Base-by-base conservation (phyloP, 75 land plant species). In the Pinus taeda region DNA sequence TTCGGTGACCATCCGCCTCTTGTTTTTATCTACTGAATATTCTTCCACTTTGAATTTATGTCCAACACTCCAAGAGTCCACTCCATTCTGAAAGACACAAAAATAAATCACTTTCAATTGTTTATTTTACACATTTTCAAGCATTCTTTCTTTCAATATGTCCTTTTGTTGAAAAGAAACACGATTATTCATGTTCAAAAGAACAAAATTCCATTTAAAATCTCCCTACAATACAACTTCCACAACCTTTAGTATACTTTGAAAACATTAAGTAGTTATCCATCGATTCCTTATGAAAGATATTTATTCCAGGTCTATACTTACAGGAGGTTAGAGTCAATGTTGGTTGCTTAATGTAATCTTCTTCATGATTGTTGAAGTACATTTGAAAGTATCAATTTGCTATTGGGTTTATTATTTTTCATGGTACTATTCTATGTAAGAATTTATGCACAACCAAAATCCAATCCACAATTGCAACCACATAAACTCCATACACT, bases 1-100 rank as follows among this genome's bases (percentile, higher is more conserved):
- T 83, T 95, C 98, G 61, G 92, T 83, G 6, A 91, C 80, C 81
- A 91, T 93, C 96, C 94, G 91, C 42, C 83, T 79, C 79, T 91
- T 30, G 33, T 30, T 30, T 30, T 30, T 30, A 30, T 30, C 33
- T 30, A 30, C 33, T 30, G 33, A 30, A 30, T 1, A 0, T 30
- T 30, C 1, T 30, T 30, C 33, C 33, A 30, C 33, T 1, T 30
- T 30, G 33, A 30, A 30, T 1, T 30, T 93, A 79, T 93, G 93
- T 6, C 64, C 85, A 74, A 81, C 29, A 55, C 59, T 88, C 57
- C 90, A 76, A 3, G 80, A 70, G 59, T 93, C 95, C 18, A 59
- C 39, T 18, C 91, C 91, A 84, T 87, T 89, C 94, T 92, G 74
- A 18, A 24, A 49, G 71, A 67, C 14, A 12, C 22, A 30, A 37